These are phyloP conservation scores for Leccinum boreale DNA, from an alignment of 768 basidiomycete species.

Conservation along the genomic window DNA sequence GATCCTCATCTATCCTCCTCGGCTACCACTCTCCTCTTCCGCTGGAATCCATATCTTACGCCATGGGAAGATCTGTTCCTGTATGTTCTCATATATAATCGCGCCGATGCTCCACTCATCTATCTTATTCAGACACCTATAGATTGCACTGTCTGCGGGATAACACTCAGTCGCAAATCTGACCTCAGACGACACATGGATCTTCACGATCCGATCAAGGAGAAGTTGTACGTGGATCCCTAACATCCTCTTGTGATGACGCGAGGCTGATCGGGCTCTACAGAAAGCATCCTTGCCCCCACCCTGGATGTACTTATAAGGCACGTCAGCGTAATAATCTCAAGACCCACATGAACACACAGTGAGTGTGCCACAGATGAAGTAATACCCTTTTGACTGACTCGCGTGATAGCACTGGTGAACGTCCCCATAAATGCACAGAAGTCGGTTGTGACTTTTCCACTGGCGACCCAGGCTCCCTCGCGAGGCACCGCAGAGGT, in stretches of 20 bases:
- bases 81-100: not conserved
- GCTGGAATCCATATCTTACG: not conserved
- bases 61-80: not conserved
- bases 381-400: not conserved
- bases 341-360: conserved; percentile 24
- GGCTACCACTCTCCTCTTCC: not conserved
- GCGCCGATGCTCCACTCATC: not conserved
- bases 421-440: conserved; percentile 16
- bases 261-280: conserved; percentile 1
- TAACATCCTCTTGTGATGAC: not conserved
- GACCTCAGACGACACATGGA: conserved; percentile 30
- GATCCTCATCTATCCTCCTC: not conserved
- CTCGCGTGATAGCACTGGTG: conserved; percentile 6
- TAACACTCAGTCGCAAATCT: conserved; percentile 18
- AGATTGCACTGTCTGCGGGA: conserved; percentile 16
- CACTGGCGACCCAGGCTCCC: conserved; percentile 18
- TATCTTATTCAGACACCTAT: not conserved
- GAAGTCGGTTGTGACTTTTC: conserved; percentile 11
- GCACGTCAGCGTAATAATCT: conserved; percentile 30
- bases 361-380: conserved; percentile 22
- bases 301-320: conserved; percentile 16
- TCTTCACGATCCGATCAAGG: conserved; percentile 21
- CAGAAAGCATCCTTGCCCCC: conserved; percentile 26
- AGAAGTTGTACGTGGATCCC: conserved; percentile 20
- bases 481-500: conserved; percentile 20